Percentiles rank a stretch among this genome's conserved stretches.
Evolutionary conservation across 768 basidiomycete genomes (phyloP).

Genomic region (Boletellus emodensis): DNA sequence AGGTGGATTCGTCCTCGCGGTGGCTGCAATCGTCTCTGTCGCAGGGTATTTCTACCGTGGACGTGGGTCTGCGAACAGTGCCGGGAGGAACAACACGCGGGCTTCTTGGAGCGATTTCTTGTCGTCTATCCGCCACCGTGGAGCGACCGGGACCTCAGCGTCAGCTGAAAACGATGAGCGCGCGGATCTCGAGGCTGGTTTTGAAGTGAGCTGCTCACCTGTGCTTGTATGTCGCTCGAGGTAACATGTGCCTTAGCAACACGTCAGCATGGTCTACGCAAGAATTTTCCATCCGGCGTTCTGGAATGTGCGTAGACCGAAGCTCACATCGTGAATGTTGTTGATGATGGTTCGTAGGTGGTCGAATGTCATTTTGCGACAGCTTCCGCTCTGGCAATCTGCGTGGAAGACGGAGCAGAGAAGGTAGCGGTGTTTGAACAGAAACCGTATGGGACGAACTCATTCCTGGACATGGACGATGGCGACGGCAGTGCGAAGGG

Average conservation of each 20-base stretch:
- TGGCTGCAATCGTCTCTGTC: conserved; percentile 8
- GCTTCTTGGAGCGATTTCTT: conserved; percentile 1
- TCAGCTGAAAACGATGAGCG: not conserved
- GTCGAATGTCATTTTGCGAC: conserved; percentile 17
- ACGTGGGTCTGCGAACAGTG: not conserved
- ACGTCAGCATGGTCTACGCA: conserved; percentile 22
- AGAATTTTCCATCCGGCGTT: conserved; percentile 19
- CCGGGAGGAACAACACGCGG: conserved; percentile 4
- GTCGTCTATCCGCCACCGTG: conserved; percentile 5
- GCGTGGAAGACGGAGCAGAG: conserved; percentile 16
- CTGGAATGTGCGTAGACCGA: conserved; percentile 14
- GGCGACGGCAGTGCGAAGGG: not conserved
- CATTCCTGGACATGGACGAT: conserved; percentile 10
- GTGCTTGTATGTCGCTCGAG: not conserved
- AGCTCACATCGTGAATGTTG: not conserved
- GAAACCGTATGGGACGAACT: conserved; percentile 5
- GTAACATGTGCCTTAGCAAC: conserved; percentile 1
- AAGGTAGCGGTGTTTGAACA: not conserved
- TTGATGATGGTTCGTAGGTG: not conserved
- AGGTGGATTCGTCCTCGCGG: conserved; percentile 14
- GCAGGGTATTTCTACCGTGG: conserved; percentile 15
- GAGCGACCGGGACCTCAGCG: not conserved
- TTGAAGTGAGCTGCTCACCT: conserved; percentile 1
- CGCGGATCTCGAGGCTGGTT: conserved; percentile 8
- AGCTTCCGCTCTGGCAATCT: conserved; percentile 13